phyloP scores from a whole-genome alignment of 2,329 filamentous ascomycete genomes.

The Diplodia intermedia region DNA sequence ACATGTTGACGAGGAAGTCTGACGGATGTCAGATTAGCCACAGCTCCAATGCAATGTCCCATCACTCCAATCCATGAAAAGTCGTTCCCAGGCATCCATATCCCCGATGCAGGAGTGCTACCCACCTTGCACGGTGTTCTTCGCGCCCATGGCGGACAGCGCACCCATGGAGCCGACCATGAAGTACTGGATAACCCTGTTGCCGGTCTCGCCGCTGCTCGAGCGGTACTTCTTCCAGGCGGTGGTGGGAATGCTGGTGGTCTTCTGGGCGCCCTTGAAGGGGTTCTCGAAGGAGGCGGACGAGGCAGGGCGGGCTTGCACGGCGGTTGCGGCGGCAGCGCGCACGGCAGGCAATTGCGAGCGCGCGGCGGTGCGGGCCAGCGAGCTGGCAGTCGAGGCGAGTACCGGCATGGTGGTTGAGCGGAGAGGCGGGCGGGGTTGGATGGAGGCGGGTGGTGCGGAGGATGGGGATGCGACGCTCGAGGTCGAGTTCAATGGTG shows the following conservation, averaged over 20 bases:
- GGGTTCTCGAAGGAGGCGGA: conserved; percentile 59
- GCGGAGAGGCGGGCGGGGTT: conserved; percentile 37
- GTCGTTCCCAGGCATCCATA: conserved; percentile 14
- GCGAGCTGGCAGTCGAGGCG: conserved; percentile 54
- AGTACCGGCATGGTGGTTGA: conserved; percentile 57
- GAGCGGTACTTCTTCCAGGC: conserved; percentile 75
- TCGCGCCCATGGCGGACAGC: conserved; percentile 89
- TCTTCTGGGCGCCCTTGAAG: conserved; percentile 61
- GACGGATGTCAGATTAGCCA: conserved; percentile 39
- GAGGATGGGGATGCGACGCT: conserved; percentile 36
- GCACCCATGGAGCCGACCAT: conserved; percentile 97
- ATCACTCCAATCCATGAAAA: conserved; percentile 18
- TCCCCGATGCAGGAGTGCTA: conserved; percentile 33
- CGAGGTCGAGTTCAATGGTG: conserved; percentile 29
- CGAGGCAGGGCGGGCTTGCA: conserved; percentile 54
- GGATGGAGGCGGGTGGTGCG: conserved; percentile 36
- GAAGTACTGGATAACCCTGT: conserved; percentile 95
- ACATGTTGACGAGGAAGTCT: conserved; percentile 99
- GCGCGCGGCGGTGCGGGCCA: conserved; percentile 57
- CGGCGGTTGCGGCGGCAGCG: conserved; percentile 52
- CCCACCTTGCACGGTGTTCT: conserved; percentile 97
- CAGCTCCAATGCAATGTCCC: conserved; percentile 14
- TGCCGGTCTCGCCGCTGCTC: conserved; percentile 70
- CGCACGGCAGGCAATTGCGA: conserved; percentile 56
- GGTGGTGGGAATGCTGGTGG: conserved; percentile 85